Conservation (phyloP, 306 rosid genomes). For the Quercus alba region DNA sequence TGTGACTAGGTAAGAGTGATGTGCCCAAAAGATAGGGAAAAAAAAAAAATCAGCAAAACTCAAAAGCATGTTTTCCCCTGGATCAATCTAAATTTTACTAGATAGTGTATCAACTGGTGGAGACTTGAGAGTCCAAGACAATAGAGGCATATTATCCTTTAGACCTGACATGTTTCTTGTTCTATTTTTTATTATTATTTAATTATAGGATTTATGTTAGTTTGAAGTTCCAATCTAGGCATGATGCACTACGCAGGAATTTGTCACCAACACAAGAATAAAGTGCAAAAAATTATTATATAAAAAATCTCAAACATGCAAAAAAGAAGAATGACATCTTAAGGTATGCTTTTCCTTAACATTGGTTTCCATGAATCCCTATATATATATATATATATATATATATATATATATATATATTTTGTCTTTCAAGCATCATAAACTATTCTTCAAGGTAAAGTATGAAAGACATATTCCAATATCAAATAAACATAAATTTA, state of each 20-base stretch:
- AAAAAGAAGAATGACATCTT: slow-evolving; percentile 25
- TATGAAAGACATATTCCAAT: neutral
- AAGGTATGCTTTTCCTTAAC: slow-evolving; percentile 11
- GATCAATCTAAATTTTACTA: neutral
- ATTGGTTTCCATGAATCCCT: slow-evolving; percentile 10
- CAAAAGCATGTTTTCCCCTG: neutral
- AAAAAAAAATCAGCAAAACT: no score
- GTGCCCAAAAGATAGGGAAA: no score
- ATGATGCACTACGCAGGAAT: slow-evolving; percentile 16
- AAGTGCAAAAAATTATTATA: slow-evolving; percentile 29
- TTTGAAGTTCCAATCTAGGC: neutral
- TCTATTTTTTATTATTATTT: no score
- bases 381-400: neutral
- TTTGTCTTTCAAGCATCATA: neutral
- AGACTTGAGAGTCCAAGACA: no score
- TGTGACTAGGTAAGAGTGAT: no score
- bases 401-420: neutral
- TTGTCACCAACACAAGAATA: slow-evolving; percentile 31
- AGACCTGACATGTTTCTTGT: no score
- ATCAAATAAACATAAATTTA: neutral
- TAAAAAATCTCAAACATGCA: slow-evolving; percentile 30
- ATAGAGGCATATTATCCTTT: no score
- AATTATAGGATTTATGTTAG: neutral
- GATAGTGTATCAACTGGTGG: neutral
- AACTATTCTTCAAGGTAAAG: neutral